These are phyloP conservation scores for Vigna mungo DNA, from an alignment of 306 rosid genomes.

Conservation along the genomic window DNA sequence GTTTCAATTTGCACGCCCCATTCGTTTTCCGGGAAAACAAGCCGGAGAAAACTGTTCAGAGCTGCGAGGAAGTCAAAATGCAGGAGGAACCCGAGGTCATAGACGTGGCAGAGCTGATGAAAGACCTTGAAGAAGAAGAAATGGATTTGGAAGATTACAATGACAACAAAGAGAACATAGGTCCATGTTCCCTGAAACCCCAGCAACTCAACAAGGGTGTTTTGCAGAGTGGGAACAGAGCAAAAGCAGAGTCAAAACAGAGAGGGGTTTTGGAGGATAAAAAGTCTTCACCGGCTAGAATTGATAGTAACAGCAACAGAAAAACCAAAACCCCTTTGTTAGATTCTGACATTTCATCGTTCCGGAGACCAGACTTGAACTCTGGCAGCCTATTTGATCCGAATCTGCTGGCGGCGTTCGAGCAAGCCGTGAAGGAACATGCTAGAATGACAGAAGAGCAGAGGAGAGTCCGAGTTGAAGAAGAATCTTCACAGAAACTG, in stretches of 20 bases:
- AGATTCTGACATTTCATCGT: constrained; percentile 58
- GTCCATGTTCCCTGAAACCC: constrained; percentile 43
- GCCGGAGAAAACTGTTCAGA: constrained; percentile 42
- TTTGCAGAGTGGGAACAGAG: constrained; percentile 24
- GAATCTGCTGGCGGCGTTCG: constrained; percentile 69
- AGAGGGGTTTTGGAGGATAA: constrained; percentile 41
- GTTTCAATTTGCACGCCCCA: constrained; percentile 31
- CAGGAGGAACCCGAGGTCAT: constrained; percentile 53
- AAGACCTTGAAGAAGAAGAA: constrained; percentile 54
- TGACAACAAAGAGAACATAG: constrained; percentile 72
- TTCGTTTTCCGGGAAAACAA: constrained; percentile 50
- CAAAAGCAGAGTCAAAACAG: constrained; percentile 40
- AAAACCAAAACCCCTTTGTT: constrained; percentile 43
- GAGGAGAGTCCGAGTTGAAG: constrained; percentile 43
- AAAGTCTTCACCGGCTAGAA: constrained; percentile 21
- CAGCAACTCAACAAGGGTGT: constrained; percentile 9
- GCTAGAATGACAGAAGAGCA: constrained; percentile 53
- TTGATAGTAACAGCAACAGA: neutral
- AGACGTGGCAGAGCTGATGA: constrained; percentile 62
- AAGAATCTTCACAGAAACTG: constrained; percentile 43
- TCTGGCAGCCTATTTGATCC: constrained; percentile 89
- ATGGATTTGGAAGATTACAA: constrained; percentile 43
- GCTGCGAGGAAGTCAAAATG: constrained; percentile 18
- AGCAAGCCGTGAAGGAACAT: constrained; percentile 64
- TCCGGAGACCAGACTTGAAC: constrained; percentile 77